A percentile compares a stretch with the other conserved stretches of the same genome.
These are phyloP conservation scores for Xerocomus cyaneibrunnescens DNA, from an alignment of 1,284 basidiomycete genomes.

Conservation along the genomic window DNA sequence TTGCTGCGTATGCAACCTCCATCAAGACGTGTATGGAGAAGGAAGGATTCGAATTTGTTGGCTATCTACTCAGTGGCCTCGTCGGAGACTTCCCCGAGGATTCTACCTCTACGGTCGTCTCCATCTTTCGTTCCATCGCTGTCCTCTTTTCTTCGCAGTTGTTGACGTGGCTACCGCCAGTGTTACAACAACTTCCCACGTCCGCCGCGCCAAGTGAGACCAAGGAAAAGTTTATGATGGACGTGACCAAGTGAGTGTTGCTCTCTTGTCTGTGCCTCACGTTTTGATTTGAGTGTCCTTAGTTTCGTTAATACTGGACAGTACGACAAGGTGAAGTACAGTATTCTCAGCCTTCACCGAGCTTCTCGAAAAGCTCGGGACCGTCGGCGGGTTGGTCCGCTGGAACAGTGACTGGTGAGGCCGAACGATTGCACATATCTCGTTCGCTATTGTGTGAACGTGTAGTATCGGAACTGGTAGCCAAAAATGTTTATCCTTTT, in stretches of 20 bases:
- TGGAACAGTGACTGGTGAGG: conserved; percentile 36
- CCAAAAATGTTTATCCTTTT: conserved; percentile 20
- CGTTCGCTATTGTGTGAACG: conserved; percentile 1
- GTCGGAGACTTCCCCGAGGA: conserved; percentile 91
- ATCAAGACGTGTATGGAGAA: conserved; percentile 71
- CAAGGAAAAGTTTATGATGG: conserved; percentile 74
- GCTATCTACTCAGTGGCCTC: conserved; percentile 74
- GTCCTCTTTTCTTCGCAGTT: conserved; percentile 67
- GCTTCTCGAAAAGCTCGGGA: conserved; percentile 69
- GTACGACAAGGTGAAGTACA: conserved; percentile 78
- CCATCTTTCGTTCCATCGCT: conserved; percentile 74
- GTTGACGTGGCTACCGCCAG: conserved; percentile 68
- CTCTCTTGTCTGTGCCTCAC: conserved; percentile 10
- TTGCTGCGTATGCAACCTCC: conserved; percentile 58
- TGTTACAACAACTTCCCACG: conserved; percentile 70
- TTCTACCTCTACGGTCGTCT: conserved; percentile 68
- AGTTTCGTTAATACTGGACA: conserved; percentile 66
- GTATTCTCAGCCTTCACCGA: conserved; percentile 62
- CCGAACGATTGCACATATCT: background rate
- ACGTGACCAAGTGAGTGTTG: conserved; percentile 68
- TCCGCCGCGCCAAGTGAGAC: conserved; percentile 62
- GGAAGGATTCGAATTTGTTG: conserved; percentile 75
- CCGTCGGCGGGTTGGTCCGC: conserved; percentile 51
- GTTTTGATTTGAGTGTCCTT: conserved; percentile 5
- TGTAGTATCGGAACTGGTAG: conserved; percentile 17